A percentile compares a stretch with the other conserved stretches of the same genome.
phyloP scores from a whole-genome alignment of 129 eudicot genomes.

The Chrysanthemum makinoi region DNA sequence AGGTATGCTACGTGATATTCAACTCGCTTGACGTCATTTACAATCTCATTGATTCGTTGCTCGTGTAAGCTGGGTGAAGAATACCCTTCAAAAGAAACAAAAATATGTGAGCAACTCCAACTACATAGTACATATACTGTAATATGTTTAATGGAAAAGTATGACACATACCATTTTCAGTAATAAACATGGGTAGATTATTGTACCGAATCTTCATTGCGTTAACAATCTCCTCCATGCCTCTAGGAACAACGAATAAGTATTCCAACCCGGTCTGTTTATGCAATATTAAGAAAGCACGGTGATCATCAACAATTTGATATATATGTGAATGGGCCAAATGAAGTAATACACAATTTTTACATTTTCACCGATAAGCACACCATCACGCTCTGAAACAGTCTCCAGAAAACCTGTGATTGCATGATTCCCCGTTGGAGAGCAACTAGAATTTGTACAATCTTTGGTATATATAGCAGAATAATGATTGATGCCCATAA shows the following conservation, averaged over 20 bases:
- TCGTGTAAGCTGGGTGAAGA: conserved; percentile 32
- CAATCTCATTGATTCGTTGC: conserved; percentile 21
- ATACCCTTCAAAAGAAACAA: conserved; percentile 41
- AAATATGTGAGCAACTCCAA: background rate
- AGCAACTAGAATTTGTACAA: conserved; percentile 53
- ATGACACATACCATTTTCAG: conserved; percentile 69
- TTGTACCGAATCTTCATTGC: conserved; percentile 55
- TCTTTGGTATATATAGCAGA: conserved; percentile 56
- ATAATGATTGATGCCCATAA: conserved; percentile 82
- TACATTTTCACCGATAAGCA: conserved; percentile 64
- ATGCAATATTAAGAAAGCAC: background rate
- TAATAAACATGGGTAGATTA: conserved; percentile 71
- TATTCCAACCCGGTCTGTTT: conserved; percentile 41
- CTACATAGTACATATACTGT: background rate
- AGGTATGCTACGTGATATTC: conserved; percentile 55
- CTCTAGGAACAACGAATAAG: conserved; percentile 69
- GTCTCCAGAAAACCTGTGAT: conserved; percentile 44
- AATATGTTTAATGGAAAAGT: background rate
- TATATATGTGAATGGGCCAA: background rate
- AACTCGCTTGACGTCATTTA: conserved; percentile 52
- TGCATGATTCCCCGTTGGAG: conserved; percentile 37
- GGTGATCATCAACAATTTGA: background rate
- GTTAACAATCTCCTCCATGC: conserved; percentile 60
- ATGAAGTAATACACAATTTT: background rate
- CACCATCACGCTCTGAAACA: conserved; percentile 52